Conservation (phyloP, 2,329 filamentous ascomycete genomes). For the Phyllosticta capitalensis region DNA sequence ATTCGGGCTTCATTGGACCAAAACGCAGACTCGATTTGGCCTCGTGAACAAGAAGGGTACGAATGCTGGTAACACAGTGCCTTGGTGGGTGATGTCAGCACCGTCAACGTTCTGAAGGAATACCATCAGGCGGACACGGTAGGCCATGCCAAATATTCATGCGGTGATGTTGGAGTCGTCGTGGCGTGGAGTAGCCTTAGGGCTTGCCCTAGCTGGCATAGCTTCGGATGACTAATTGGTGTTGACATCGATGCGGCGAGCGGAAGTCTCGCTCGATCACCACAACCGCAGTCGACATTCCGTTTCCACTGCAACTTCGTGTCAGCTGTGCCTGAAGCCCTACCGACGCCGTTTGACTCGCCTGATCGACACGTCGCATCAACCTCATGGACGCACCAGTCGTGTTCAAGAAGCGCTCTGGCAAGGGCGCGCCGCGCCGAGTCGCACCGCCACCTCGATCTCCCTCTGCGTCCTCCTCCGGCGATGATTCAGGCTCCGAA, state of each 20-base stretch:
- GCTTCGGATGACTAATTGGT: neutral
- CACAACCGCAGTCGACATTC: neutral
- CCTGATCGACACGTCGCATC: neutral
- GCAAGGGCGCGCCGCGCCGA: conserved; percentile 72
- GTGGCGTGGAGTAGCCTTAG: neutral
- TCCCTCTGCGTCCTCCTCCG: conserved; percentile 44
- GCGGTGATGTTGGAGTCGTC: neutral
- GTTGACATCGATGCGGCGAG: neutral
- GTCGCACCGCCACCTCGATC: conserved; percentile 60
- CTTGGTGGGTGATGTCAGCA: neutral
- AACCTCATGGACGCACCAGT: conserved; percentile 37
- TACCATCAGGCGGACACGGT: neutral
- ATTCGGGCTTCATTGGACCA: neutral
- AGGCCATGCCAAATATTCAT: neutral
- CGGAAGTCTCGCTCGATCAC: neutral
- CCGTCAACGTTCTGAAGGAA: neutral
- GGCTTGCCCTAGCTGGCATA: neutral
- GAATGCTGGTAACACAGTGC: neutral
- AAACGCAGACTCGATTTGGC: neutral
- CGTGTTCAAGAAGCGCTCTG: conserved; percentile 77
- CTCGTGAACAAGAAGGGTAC: neutral
- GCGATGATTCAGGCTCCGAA: conserved; percentile 55
- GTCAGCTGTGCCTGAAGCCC: neutral
- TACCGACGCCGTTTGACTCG: neutral
- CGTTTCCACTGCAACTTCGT: neutral